Evolutionary conservation across 768 basidiomycete genomes (phyloP).

Genomic region (Agrocybe chaxingu): DNA sequence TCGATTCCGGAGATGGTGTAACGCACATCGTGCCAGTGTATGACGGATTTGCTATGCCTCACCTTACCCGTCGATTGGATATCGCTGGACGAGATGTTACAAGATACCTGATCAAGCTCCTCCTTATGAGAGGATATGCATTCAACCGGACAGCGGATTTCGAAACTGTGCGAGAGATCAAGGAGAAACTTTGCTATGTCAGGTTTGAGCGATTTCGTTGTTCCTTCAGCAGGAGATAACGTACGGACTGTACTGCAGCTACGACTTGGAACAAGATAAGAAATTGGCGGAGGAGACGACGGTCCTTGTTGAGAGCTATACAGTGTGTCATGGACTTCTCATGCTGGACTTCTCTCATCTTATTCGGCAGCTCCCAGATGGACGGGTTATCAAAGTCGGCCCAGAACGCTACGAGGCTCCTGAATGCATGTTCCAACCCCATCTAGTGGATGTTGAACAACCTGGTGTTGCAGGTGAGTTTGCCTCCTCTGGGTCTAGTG

Average conservation of each 20-base stretch:
- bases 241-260: constrained; percentile 43
- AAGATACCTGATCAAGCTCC: constrained; percentile 97
- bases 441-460: constrained; percentile 95
- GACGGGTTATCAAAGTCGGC: constrained; percentile 94
- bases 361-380: constrained; percentile 77
- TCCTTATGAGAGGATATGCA: constrained; percentile 99
- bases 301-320: constrained; percentile 93
- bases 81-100: constrained; percentile 99
- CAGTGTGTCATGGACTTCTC: constrained; percentile 44
- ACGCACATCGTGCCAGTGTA: constrained; percentile 99
- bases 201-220: constrained; percentile 45
- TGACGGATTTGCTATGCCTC: constrained; percentile 93
- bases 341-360: background rate
- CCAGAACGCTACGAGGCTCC: constrained; percentile 98
- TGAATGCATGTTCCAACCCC: constrained; percentile 99
- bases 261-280: constrained; percentile 95
- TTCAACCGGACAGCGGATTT: constrained; percentile 99
- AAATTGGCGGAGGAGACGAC: constrained; percentile 95
- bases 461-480: constrained; percentile 86
- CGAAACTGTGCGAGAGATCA: constrained; percentile 97
- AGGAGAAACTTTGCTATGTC: constrained; percentile 98
- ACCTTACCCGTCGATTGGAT: constrained; percentile 90
- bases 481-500: background rate
- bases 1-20: constrained; percentile 98
- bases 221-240: background rate